phyloP scores from a whole-genome alignment of 2,329 filamentous ascomycete genomes.

The Zymoseptoria ardabiliae region DNA sequence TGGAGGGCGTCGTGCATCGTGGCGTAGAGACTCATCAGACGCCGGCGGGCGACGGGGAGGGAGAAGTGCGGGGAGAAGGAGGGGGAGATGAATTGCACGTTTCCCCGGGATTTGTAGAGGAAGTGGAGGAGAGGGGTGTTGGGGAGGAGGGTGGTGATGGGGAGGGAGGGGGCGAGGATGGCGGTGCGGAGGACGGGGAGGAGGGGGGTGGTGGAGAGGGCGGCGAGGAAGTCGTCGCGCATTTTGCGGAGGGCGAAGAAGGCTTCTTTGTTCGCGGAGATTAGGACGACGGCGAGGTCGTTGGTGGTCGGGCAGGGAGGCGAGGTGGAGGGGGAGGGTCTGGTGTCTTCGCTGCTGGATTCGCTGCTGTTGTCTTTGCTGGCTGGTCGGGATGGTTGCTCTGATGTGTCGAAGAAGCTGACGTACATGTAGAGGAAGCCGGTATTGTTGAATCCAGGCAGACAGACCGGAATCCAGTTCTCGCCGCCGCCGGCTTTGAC shows the following conservation, averaged over 20 bases:
- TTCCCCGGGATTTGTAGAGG: constrained; percentile 86
- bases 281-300: constrained; percentile 84
- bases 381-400: constrained; percentile 12
- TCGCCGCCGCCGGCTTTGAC: constrained; percentile 90
- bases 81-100: constrained; percentile 94
- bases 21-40: constrained; percentile 76
- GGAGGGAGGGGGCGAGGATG: constrained; percentile 62
- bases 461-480: constrained; percentile 93
- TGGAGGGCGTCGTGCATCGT: constrained; percentile 80
- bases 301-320: constrained; percentile 29
- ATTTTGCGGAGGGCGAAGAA: constrained; percentile 82
- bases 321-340: constrained; percentile 14
- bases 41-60: constrained; percentile 27
- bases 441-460: constrained; percentile 93
- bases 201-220: constrained; percentile 68
- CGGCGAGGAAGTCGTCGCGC: constrained; percentile 55
- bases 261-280: constrained; percentile 85
- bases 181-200: constrained; percentile 68
- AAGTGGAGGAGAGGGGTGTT: constrained; percentile 82
- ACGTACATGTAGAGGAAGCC: constrained; percentile 99
- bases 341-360: constrained; percentile 17
- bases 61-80: constrained; percentile 55
- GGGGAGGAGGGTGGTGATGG: constrained; percentile 67
- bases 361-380: constrained; percentile 19
- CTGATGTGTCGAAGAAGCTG: constrained; percentile 71